Conservation (phyloP, 2,329 filamentous ascomycete species). For the Diaporthe sp. region DNA sequence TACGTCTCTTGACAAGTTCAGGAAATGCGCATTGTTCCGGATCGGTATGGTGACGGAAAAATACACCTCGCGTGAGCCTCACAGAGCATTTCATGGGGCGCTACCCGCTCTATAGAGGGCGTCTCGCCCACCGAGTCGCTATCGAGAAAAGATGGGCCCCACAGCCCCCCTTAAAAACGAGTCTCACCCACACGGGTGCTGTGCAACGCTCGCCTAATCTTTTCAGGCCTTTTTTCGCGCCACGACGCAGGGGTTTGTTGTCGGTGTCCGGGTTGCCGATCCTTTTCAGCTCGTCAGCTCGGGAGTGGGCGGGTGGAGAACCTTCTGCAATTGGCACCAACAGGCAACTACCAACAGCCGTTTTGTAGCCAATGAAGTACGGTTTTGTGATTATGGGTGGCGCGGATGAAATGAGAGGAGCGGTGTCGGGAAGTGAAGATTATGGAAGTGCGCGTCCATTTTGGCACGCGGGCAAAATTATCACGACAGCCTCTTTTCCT, state of each 20-base stretch:
- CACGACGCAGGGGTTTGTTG: neutral
- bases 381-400: neutral
- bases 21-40: neutral
- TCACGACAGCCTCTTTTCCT: neutral
- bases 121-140: neutral
- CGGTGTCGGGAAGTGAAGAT: neutral
- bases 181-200: neutral
- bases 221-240: neutral
- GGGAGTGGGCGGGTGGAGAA: neutral
- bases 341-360: conserved; percentile 4
- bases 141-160: neutral
- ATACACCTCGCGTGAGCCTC: no score
- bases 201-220: neutral
- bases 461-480: neutral
- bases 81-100: neutral
- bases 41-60: neutral
- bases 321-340: neutral
- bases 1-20: neutral
- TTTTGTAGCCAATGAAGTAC: neutral
- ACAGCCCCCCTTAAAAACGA: neutral
- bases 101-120: neutral
- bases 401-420: conserved; percentile 10
- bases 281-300: conserved; percentile 26
- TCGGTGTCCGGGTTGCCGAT: conserved; percentile 1
- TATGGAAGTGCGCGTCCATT: neutral